Conservation (phyloP, 1,139 yeast genomes). For the Tardiomyces blankii region DNA sequence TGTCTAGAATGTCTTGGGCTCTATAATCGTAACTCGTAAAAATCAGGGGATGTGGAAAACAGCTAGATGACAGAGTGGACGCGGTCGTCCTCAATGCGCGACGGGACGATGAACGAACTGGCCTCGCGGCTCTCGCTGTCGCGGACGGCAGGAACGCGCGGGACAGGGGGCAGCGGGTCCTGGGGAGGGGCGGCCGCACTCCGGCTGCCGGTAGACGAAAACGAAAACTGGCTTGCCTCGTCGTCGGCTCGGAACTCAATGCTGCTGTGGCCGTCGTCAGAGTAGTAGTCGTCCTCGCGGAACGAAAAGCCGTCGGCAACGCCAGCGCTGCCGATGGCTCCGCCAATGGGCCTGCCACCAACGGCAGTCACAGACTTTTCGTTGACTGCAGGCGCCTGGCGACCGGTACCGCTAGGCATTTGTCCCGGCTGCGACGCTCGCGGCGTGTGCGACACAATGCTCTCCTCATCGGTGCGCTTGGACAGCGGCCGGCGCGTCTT, state of each 20-base stretch:
- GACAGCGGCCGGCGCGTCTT: conserved; percentile 3
- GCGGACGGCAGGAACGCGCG: conserved; percentile 1
- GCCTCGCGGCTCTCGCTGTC: conserved; percentile 1
- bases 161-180: not conserved
- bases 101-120: conserved; percentile 1
- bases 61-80: not conserved
- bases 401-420: no score
- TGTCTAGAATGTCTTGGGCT: no score
- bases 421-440: no score
- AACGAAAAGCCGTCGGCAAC: not conserved
- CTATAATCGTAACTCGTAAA: no score
- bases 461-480: conserved; percentile 3
- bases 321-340: not conserved
- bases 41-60: no score
- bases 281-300: not conserved
- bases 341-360: no score
- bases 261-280: conserved; percentile 5
- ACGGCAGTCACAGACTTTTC: no score
- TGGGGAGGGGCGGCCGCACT: not conserved
- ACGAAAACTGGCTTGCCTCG: not conserved
- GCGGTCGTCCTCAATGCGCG: not conserved
- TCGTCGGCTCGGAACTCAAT: conserved; percentile 7
- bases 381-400: no score
- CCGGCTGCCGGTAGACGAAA: not conserved
- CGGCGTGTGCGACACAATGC: not conserved